phyloP scores from a whole-genome alignment of 768 basidiomycete species.

The Boletus eberwhitei region DNA sequence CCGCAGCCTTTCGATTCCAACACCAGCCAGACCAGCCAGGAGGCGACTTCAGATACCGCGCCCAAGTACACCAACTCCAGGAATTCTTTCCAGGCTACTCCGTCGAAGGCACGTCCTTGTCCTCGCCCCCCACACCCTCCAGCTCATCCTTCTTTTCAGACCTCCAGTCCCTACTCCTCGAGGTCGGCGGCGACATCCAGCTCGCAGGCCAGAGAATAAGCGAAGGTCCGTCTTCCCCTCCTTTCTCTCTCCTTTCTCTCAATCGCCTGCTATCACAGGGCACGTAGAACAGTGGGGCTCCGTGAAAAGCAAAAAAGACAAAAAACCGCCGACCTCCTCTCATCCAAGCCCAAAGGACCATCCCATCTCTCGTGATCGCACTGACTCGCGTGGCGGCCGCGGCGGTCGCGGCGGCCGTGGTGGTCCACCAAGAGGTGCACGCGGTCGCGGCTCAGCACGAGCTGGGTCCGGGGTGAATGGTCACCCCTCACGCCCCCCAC shows the following conservation, averaged over 20 bases:
- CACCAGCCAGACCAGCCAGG: conserved; percentile 4
- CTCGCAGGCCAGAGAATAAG: conserved; percentile 69
- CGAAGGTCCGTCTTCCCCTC: conserved; percentile 49
- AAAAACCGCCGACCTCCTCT: conserved; percentile 49
- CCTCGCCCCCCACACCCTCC: conserved; percentile 18
- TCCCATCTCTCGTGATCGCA: conserved; percentile 25
- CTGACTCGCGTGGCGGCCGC: conserved; percentile 53
- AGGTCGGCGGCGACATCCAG: conserved; percentile 67
- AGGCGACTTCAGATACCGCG: conserved; percentile 43
- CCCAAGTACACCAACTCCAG: conserved; percentile 58
- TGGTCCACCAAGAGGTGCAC: conserved; percentile 48
- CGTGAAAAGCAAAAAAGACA: conserved; percentile 85
- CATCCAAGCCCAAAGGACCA: conserved; percentile 49
- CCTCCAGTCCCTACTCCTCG: conserved; percentile 63
- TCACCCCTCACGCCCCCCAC: conserved; percentile 24
- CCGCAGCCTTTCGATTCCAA: conserved; percentile 27
- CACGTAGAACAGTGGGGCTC: conserved; percentile 78
- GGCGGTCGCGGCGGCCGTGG: conserved; percentile 62
- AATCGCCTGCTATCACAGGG: conserved; percentile 42
- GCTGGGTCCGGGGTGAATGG: conserved; percentile 34
- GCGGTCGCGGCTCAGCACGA: conserved; percentile 41
- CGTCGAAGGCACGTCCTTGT: conserved; percentile 51
- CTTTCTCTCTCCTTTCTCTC: conserved; percentile 1
- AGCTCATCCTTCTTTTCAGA: conserved; percentile 38
- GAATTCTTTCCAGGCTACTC: conserved; percentile 72